Conservation (phyloP, 2,329 filamentous ascomycete genomes). For the Botrytis hyacinthi region DNA sequence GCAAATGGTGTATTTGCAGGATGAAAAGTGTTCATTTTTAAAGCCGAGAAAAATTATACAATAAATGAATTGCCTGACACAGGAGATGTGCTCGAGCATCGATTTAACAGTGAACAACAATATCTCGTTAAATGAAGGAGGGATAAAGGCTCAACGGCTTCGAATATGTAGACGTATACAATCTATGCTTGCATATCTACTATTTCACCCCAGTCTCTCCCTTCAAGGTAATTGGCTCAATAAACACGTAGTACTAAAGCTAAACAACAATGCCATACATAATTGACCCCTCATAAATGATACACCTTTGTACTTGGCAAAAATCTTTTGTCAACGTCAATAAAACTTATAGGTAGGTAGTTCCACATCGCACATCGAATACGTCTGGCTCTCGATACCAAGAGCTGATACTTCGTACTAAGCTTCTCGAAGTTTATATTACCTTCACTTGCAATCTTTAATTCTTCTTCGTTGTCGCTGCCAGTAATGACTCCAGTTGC, state of each 20-base stretch:
- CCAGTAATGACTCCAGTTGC: not conserved
- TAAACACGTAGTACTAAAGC: not conserved
- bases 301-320: no score
- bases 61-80: no score
- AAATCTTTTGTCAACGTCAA: no score
- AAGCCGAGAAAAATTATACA: not conserved
- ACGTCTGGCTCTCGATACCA: not conserved
- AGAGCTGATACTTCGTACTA: not conserved
- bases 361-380: not conserved
- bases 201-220: not conserved
- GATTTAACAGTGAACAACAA: rapidly evolving
- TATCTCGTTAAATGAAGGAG: not conserved
- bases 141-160: not conserved
- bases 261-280: not conserved
- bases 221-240: not conserved
- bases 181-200: not conserved
- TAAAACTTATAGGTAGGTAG: not conserved
- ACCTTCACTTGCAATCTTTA: not conserved
- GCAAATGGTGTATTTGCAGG: not conserved
- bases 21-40: not conserved
- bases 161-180: no score
- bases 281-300: not conserved
- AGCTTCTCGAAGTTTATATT: not conserved
- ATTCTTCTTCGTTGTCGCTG: not conserved
- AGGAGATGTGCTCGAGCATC: not conserved